Conservation (phyloP, 2,329 filamentous ascomycete genomes). For the Endoconidiophora laricicola region DNA sequence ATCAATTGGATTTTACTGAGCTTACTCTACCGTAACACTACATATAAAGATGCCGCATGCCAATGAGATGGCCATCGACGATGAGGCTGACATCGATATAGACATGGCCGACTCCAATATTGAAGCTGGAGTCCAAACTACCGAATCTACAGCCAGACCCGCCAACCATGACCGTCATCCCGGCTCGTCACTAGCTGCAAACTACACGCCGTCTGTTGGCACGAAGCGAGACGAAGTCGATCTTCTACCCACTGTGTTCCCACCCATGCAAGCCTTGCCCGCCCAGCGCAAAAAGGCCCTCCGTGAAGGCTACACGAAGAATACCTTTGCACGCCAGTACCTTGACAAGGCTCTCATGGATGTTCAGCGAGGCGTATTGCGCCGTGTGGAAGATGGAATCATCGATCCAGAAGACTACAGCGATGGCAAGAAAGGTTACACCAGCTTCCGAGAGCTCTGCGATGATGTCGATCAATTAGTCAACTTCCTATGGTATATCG, state of each 20-base stretch:
- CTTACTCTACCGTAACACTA: no score
- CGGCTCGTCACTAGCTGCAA: not conserved
- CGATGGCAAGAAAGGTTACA: constrained; percentile 35
- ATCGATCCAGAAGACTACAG: constrained; percentile 2
- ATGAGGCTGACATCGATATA: not conserved
- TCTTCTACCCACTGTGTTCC: constrained; percentile 6
- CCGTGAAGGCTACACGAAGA: not conserved
- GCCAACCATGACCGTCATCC: no score
- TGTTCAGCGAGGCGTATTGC: constrained; percentile 6
- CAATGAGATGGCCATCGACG: not conserved
- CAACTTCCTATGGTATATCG: constrained; percentile 72
- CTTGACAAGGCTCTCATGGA: constrained; percentile 3
- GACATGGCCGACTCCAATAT: not conserved
- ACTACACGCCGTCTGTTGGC: not conserved
- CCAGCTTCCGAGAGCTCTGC: constrained; percentile 51
- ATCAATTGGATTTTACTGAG: no score
- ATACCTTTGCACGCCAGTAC: not conserved
- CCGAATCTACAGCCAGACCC: not conserved
- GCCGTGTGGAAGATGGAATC: not conserved
- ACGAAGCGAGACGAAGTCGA: not conserved
- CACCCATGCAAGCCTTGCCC: not conserved
- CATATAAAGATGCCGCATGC: no score
- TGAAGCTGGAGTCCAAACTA: not conserved
- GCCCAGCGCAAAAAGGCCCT: not conserved
- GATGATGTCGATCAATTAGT: constrained; percentile 58